Evolutionary conservation across 2,329 filamentous ascomycete species (phyloP).

Genomic region (Aspergillus sp.): DNA sequence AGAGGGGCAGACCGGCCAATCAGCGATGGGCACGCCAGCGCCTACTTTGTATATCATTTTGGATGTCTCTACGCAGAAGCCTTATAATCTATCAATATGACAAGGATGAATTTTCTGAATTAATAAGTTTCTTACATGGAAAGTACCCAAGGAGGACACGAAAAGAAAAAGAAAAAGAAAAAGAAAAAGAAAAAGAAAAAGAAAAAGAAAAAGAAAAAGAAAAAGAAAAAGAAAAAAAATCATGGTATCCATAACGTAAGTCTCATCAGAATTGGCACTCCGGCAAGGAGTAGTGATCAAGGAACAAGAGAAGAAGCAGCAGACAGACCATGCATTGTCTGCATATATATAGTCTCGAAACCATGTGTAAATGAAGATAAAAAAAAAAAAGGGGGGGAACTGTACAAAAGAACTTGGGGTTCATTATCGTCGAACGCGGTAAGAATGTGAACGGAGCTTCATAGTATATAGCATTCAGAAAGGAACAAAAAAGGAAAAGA

Average conservation of each 20-base stretch:
- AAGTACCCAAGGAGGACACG: neutral
- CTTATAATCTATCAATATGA: no score
- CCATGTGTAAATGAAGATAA: no score
- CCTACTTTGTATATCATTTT: no score
- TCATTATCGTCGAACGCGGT: no score
- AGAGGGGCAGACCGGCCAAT: no score
- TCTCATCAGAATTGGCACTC: constrained; percentile 12
- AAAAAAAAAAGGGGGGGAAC: no score
- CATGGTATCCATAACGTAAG: constrained; percentile 24
- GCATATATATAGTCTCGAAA: no score
- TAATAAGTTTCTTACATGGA: neutral
- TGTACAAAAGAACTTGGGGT: no score
- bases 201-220: neutral
- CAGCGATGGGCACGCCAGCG: no score
- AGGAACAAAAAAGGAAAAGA: constrained; percentile 4
- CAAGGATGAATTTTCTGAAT: no score
- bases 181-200: constrained; percentile 1
- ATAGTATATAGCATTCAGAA: neutral
- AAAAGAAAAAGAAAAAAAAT: constrained; percentile 3
- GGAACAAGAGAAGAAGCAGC: neutral
- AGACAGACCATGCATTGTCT: neutral
- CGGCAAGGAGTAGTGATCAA: constrained; percentile 4
- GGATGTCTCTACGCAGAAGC: no score
- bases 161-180: neutral
- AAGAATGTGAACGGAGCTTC: no score